These are phyloP conservation scores for Clavispora fructus DNA, from an alignment of 805 yeast species.

Conservation along the genomic window DNA sequence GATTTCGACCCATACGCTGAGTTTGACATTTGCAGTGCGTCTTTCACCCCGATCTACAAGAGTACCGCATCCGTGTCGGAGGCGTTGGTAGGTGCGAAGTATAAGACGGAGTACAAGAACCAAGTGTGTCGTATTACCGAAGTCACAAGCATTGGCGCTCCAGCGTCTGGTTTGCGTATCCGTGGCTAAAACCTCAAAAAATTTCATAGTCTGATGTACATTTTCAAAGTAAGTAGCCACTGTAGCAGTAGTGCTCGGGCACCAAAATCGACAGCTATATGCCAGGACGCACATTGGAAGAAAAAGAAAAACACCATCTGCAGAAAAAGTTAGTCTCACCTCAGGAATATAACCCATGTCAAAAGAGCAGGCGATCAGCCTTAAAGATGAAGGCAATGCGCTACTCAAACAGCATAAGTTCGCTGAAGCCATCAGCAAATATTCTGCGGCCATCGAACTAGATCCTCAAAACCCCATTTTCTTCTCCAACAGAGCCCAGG, in stretches of 20 bases:
- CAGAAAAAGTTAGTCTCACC: background rate
- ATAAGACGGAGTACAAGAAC: conserved; percentile 74
- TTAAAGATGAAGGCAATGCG: conserved; percentile 69
- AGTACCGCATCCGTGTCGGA: conserved; percentile 68
- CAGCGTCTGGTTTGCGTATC: conserved; percentile 83
- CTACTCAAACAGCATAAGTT: conserved; percentile 62
- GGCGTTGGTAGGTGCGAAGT: conserved; percentile 86
- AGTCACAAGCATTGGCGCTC: conserved; percentile 80
- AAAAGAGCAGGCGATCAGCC: conserved; percentile 38
- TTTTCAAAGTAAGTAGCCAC: background rate
- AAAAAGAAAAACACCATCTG: background rate
- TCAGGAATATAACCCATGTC: conserved; percentile 7
- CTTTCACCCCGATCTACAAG: conserved; percentile 83
- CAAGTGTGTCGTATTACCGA: conserved; percentile 69
- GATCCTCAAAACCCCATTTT: conserved; percentile 57
- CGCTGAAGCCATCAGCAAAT: conserved; percentile 60
- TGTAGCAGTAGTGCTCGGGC: too few relatives aligned
- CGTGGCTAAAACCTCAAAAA: conserved; percentile 11
- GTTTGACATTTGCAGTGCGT: conserved; percentile 82
- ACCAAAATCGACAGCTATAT: background rate
- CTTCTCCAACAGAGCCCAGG: conserved; percentile 86
- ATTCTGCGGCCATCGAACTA: conserved; percentile 69
- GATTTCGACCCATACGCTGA: conserved; percentile 92
- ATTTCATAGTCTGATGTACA: background rate
- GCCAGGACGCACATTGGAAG: background rate